Conservation (phyloP, 2,329 filamentous ascomycete species). For the Epichloe festucae region DNA sequence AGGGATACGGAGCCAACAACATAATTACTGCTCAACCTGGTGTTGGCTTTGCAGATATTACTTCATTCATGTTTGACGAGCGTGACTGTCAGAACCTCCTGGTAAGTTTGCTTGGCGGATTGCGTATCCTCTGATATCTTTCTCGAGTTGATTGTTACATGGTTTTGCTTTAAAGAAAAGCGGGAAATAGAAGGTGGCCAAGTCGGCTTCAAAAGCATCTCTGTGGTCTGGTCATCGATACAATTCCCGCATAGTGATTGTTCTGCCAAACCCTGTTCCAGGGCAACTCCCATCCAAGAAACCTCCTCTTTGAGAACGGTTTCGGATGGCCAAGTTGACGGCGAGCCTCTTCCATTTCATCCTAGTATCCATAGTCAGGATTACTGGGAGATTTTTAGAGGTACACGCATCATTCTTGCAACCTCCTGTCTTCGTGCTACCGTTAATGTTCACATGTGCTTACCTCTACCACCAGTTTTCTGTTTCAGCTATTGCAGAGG, state of each 20-base stretch:
- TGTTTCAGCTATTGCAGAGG: conserved; percentile 16
- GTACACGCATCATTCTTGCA: conserved; percentile 24
- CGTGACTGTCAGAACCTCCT: conserved; percentile 44
- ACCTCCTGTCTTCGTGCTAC: not conserved
- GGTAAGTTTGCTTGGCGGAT: conserved; percentile 19
- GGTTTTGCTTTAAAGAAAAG: not conserved
- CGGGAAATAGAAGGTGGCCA: conserved; percentile 51
- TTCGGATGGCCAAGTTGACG: conserved; percentile 20
- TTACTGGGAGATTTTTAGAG: conserved; percentile 37
- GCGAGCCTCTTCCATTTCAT: conserved; percentile 29
- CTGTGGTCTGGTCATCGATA: conserved; percentile 54
- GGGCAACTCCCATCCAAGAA: conserved; percentile 15
- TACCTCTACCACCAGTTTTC: conserved; percentile 25
- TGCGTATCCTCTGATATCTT: not conserved
- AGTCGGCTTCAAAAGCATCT: conserved; percentile 28
- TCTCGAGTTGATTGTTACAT: not conserved
- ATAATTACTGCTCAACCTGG: conserved; percentile 52
- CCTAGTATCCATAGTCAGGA: conserved; percentile 34
- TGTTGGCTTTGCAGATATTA: conserved; percentile 69
- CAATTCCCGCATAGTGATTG: conserved; percentile 49
- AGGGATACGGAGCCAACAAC: conserved; percentile 76
- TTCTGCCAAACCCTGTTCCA: conserved; percentile 12
- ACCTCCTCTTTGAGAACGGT: conserved; percentile 31
- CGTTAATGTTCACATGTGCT: conserved; percentile 6
- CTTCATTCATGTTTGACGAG: conserved; percentile 58